Conservation (phyloP, 202 grass and related monocot species). For the Setaria viridis region DNA sequence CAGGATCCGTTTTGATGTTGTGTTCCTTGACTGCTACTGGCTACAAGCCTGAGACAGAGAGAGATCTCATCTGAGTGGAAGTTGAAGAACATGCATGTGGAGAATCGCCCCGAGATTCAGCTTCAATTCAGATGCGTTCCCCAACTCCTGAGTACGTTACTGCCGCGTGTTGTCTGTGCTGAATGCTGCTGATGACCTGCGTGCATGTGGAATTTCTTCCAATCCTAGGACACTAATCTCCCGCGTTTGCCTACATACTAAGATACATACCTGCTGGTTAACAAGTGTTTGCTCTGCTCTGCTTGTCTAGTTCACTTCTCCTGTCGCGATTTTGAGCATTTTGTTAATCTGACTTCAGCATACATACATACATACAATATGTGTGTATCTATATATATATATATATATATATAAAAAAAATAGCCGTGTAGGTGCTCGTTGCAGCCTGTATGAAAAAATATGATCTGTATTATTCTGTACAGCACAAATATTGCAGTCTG, state of each 20-base stretch:
- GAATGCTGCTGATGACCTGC: neutral
- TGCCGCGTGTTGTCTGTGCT: neutral
- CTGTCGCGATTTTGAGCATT: too few relatives aligned
- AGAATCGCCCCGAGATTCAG: neutral
- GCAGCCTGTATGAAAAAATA: neutral
- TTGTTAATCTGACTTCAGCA: too few relatives aligned
- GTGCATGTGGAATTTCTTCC: neutral
- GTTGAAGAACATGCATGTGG: neutral
- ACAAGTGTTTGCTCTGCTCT: neutral
- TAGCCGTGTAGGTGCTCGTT: too few relatives aligned
- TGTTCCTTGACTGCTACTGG: neutral
- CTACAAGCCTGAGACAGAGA: too few relatives aligned
- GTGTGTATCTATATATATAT: too few relatives aligned
- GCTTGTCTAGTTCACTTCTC: too few relatives aligned
- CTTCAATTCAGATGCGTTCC: neutral
- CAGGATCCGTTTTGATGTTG: neutral
- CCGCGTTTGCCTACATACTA: neutral
- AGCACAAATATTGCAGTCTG: neutral
- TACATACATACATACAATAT: too few relatives aligned
- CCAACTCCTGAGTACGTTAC: neutral
- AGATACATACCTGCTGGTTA: neutral
- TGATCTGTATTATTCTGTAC: slow-evolving; percentile 3
- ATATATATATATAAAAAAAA: too few relatives aligned
- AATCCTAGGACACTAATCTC: neutral
- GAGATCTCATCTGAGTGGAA: neutral